phyloP scores from a whole-genome alignment of 305 asterid genomes.

The Andrographis paniculata region DNA sequence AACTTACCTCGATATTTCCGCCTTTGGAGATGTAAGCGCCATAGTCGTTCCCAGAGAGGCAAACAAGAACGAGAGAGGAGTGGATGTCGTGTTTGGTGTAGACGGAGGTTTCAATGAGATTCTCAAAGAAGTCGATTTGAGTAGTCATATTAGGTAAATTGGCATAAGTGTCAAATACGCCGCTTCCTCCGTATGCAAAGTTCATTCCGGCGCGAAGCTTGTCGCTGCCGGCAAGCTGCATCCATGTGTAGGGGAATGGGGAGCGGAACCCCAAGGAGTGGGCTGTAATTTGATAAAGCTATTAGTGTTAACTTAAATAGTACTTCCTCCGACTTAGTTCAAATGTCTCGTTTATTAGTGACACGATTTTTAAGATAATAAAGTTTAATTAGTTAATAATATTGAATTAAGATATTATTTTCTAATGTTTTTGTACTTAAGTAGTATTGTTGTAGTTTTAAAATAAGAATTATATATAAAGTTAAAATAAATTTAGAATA shows the following conservation, averaged over 20 bases:
- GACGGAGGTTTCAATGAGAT: conserved; percentile 32
- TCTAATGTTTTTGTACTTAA: too few relatives aligned
- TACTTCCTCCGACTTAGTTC: too few relatives aligned
- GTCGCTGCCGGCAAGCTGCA: conserved; percentile 32
- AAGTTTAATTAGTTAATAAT: too few relatives aligned
- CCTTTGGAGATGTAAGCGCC: conserved; percentile 31
- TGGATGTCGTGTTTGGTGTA: conserved; percentile 38
- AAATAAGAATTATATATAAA: too few relatives aligned
- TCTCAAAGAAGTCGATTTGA: conserved; percentile 55
- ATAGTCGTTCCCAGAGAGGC: conserved; percentile 73
- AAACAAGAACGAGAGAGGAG: conserved; percentile 43
- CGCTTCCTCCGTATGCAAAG: conserved; percentile 86
- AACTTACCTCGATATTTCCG: conserved; percentile 63
- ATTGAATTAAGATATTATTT: too few relatives aligned
- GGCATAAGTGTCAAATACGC: conserved; percentile 56
- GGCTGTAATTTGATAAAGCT: conserved; percentile 37
- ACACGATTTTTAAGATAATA: too few relatives aligned
- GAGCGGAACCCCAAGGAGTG: conserved; percentile 52
- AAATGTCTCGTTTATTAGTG: too few relatives aligned
- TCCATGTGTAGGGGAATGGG: conserved; percentile 59
- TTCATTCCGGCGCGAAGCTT: conserved; percentile 47
- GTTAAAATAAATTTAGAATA: too few relatives aligned
- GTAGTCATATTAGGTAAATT: conserved; percentile 61
- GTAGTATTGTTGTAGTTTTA: too few relatives aligned
- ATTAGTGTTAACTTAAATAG: too few relatives aligned